Conservation (phyloP, 768 basidiomycete species). For the Auricularia sp. region DNA sequence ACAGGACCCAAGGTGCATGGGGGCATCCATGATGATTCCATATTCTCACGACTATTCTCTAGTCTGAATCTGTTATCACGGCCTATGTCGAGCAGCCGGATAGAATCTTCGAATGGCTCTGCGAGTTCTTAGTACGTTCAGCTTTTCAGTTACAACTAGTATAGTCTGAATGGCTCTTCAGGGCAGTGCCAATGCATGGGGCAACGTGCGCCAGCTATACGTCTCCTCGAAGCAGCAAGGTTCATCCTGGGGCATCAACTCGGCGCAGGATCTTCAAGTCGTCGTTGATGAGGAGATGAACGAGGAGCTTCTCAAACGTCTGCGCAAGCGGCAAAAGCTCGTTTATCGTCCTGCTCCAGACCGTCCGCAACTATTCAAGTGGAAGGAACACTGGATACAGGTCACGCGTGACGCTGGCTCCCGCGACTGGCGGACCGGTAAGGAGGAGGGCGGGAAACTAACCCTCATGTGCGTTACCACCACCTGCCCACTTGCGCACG, state of each 20-base stretch:
- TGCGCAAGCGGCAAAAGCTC: constrained; percentile 15
- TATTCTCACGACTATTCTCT: not conserved
- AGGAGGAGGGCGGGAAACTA: constrained; percentile 1
- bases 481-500: not conserved
- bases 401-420: constrained; percentile 11
- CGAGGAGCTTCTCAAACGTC: constrained; percentile 11
- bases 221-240: constrained; percentile 33
- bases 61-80: not conserved
- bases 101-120: not conserved
- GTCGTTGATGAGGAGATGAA: constrained; percentile 1
- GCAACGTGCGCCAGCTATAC: constrained; percentile 28
- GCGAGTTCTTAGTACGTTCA: not conserved
- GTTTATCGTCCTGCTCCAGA: constrained; percentile 35
- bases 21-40: constrained; percentile 3
- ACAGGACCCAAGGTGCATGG: not conserved
- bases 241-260: constrained; percentile 26
- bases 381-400: constrained; percentile 31
- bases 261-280: not conserved
- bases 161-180: not conserved
- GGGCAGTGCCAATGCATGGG: constrained; percentile 26
- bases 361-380: constrained; percentile 32
- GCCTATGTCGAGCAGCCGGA: not conserved
- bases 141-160: not conserved
- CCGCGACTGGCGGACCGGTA: not conserved
- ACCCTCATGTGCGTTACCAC: not conserved